Base-by-base conservation (phyloP, 2,329 filamentous ascomycete species). In the Pseudofabraea citricarpa region DNA sequence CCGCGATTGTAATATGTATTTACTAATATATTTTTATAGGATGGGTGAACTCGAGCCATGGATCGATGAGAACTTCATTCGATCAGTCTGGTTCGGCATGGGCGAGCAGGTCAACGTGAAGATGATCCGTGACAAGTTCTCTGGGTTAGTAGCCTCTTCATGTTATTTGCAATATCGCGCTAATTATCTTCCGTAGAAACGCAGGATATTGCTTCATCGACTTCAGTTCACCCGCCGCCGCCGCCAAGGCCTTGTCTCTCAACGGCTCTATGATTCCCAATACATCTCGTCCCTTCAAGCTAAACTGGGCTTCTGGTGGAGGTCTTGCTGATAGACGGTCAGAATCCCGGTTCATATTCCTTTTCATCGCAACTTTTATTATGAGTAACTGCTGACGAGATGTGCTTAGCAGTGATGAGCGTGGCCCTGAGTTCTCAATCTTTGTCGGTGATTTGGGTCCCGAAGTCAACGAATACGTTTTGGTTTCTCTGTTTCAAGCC, bases 31-130 rank as follows among this genome's bases (percentile, higher is more conserved):
- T 20, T 22, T 23, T 33, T 46, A 18, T 50, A 95, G 90, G 91
- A 98, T 98, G 93, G 93, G 93, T 56, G 93, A 98, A 67, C 85
- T 98, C 52, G 91, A 97, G 69, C 88, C 90, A 21, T 98, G 93
- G 93, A 97, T 98, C 71, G 93, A 98, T 59, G 93, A 98, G 73
- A 94, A 91, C 70, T 98, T 97, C 67, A 87, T 98, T 62, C 90
- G 94, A 69, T 93, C 87, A 57, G 82, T 97, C 36, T 97, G 73
- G 52, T 95, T 89, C 61, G 83, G 90, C 58, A 87, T 95, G 72
- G 90, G 87, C 56, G 93, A 97, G 69, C 83, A 83, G 52, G 93
- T 98, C 59, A 96, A 96, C 59, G 93, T 98, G 58, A 98, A 98
- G 80, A 95, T 98, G 78, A 98, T 98, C 60, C 88, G 93, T 54